Evolutionary conservation across 208 protist genomes (phyloP), one percentile per base, ranked within the genome.

Genomic region (Crithidia fasciculata): DNA sequence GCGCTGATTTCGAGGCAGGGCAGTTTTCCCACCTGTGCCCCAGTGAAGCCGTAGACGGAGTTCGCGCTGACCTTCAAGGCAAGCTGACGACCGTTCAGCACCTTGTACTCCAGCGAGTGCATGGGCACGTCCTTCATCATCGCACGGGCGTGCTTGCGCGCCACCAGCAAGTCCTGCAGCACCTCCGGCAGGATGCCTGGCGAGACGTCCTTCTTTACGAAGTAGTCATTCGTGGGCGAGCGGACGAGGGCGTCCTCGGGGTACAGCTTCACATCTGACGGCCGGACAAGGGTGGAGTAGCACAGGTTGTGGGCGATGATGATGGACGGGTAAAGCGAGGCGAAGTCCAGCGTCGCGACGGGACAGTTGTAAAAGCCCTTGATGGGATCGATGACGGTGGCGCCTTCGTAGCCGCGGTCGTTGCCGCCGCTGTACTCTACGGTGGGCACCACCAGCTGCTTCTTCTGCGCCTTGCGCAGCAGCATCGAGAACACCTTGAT

Each of bases 261-360:
- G 55, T 95, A 89, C 57, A 96, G 96, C 49, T 92, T 78, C 36
- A 98, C 98, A 6, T 95, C 84, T 3, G 57, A 2, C 10, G 78
- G 82, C 0, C 82, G 83, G 15, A 97, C 78, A n/a, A 94, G 78
- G 36, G 94, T 97, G 55, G 92, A 99, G 83, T 99, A 99, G 85
- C 99, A 99, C 47, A 99, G 85, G 85, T 99, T 99, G 88, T 99
- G 99, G 5, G 99, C 99, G 80, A 99, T 99, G 96, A 99, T 99
- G 86, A 99, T 99, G n/a, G 98, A 99, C 18, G 99, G 99, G 90
- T 99, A 99, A 58, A 99, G 96, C 50, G 98, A 99, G 15, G 98
- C 96, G 83, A 99, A 99, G 85, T 99, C 99, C 36, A 99, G 92
- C 4, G 99, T 99, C 6, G 95, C 89, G 65, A 99, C 98, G 19